phyloP scores from a whole-genome alignment of 2,329 filamentous ascomycete genomes.

The Venturia effusa region DNA sequence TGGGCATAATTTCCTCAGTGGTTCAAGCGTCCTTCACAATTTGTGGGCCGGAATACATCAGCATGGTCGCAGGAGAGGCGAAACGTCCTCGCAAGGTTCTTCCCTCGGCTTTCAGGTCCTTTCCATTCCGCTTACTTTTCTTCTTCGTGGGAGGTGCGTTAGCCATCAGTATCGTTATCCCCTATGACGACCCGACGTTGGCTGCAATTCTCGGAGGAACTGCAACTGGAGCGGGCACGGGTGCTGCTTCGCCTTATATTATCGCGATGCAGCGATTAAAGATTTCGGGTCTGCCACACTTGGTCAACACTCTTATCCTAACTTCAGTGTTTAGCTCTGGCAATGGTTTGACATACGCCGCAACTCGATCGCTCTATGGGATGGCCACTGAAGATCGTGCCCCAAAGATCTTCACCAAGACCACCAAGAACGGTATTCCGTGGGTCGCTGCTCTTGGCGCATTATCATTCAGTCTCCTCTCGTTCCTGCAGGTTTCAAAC shows the following conservation, averaged over 20 bases:
- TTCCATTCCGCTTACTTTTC: constrained; percentile 34
- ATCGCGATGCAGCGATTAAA: constrained; percentile 49
- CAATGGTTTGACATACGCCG: constrained; percentile 9
- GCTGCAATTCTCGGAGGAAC: constrained; percentile 23
- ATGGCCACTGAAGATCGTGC: constrained; percentile 36
- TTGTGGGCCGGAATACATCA: constrained; percentile 38
- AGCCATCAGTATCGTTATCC: constrained; percentile 31
- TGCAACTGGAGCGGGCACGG: constrained; percentile 29
- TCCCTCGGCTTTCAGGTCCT: constrained; percentile 37
- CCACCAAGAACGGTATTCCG: constrained; percentile 46
- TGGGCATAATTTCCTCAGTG: constrained; percentile 25
- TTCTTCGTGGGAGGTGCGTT: constrained; percentile 38
- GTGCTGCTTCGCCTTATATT: constrained; percentile 51
- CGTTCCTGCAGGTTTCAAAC: constrained; percentile 23
- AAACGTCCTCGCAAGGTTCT: constrained; percentile 34
- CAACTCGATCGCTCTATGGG: constrained; percentile 18
- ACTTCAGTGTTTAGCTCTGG: constrained; percentile 46
- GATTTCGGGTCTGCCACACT: constrained; percentile 42
- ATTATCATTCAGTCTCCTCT: constrained; percentile 26
- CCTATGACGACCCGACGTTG: constrained; percentile 20
- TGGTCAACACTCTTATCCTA: constrained; percentile 46
- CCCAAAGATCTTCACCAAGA: constrained; percentile 40
- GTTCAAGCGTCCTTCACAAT: constrained; percentile 34
- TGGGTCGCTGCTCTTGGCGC: constrained; percentile 46
- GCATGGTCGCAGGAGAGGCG: constrained; percentile 37